Percentiles rank a stretch among this genome's conserved stretches.
Evolutionary conservation across 2,329 filamentous ascomycete genomes (phyloP).

Genomic region (Ophiostoma ulmi): DNA sequence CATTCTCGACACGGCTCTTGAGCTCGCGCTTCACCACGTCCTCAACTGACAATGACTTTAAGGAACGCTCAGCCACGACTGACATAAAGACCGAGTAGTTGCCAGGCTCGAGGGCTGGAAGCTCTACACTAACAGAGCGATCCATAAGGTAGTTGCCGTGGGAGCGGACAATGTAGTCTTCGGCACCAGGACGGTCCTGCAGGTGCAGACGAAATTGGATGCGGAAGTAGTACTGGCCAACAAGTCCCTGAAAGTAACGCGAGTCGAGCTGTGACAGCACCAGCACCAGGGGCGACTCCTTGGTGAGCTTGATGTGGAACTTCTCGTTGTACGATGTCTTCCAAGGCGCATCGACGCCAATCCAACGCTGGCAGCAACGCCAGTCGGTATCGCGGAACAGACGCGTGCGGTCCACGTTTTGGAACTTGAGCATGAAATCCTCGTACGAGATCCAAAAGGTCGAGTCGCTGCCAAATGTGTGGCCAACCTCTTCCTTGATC

Average conservation of each 20-base stretch:
- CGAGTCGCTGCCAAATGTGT: slow-evolving; percentile 73
- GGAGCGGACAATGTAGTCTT: slow-evolving; percentile 53
- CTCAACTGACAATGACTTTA: slow-evolving; percentile 50
- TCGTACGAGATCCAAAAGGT: slow-evolving; percentile 58
- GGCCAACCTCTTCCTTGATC: slow-evolving; percentile 66
- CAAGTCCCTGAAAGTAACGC: slow-evolving; percentile 53
- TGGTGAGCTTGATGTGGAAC: slow-evolving; percentile 48
- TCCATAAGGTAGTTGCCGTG: slow-evolving; percentile 56
- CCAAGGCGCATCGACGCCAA: slow-evolving; percentile 49
- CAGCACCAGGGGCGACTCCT: slow-evolving; percentile 48
- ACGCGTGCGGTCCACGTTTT: slow-evolving; percentile 54
- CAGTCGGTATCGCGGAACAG: slow-evolving; percentile 52
- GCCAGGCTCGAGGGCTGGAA: slow-evolving; percentile 64
- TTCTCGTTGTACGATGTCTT: slow-evolving; percentile 52
- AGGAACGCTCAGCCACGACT: slow-evolving; percentile 60
- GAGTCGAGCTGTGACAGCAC: slow-evolving; percentile 55
- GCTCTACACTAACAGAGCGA: slow-evolving; percentile 70
- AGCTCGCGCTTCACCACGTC: slow-evolving; percentile 63
- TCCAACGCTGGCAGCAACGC: slow-evolving; percentile 45
- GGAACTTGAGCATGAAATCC: slow-evolving; percentile 55
- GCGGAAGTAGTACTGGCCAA: slow-evolving; percentile 52
- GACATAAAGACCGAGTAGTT: slow-evolving; percentile 72
- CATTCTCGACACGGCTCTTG: slow-evolving; percentile 60
- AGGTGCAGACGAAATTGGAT: slow-evolving; percentile 52
- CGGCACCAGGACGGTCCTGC: slow-evolving; percentile 39